Evolutionary conservation across 164 flowering plant genomes (phyloP).

Genomic region (Amborella trichopoda): DNA sequence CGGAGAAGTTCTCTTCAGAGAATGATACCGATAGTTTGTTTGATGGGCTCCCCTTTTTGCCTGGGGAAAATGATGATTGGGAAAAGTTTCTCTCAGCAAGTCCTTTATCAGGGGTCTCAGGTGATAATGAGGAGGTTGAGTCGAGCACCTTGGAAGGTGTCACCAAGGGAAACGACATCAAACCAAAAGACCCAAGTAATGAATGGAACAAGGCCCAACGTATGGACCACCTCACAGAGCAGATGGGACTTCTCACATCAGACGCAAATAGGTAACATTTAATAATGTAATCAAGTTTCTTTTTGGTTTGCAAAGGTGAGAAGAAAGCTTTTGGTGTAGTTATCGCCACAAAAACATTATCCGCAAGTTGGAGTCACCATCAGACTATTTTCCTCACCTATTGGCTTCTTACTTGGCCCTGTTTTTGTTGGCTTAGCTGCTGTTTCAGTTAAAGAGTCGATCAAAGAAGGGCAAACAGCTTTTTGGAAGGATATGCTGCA

Average conservation of each 20-base stretch:
- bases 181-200: conserved; percentile 20
- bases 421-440: background rate
- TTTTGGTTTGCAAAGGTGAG: background rate
- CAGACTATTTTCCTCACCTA: too few relatives aligned
- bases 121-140: conserved; percentile 32
- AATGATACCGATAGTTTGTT: conserved; percentile 33
- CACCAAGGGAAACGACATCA: conserved; percentile 15
- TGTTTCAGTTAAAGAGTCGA: too few relatives aligned
- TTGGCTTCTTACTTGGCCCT: background rate
- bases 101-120: conserved; percentile 18
- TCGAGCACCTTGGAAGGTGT: conserved; percentile 17
- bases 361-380: too few relatives aligned
- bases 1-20: conserved; percentile 28
- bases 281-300: too few relatives aligned
- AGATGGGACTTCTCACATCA: conserved; percentile 67
- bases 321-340: too few relatives aligned
- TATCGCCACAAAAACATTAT: too few relatives aligned
- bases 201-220: conserved; percentile 46
- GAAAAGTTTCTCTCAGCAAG: conserved; percentile 80
- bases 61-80: conserved; percentile 19
- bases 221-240: conserved; percentile 70
- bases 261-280: conserved; percentile 22
- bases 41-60: conserved; percentile 28
- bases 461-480: too few relatives aligned
- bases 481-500: too few relatives aligned